Evolutionary conservation across 2,329 filamentous ascomycete species (phyloP).

Genomic region (Fusarium sp.): DNA sequence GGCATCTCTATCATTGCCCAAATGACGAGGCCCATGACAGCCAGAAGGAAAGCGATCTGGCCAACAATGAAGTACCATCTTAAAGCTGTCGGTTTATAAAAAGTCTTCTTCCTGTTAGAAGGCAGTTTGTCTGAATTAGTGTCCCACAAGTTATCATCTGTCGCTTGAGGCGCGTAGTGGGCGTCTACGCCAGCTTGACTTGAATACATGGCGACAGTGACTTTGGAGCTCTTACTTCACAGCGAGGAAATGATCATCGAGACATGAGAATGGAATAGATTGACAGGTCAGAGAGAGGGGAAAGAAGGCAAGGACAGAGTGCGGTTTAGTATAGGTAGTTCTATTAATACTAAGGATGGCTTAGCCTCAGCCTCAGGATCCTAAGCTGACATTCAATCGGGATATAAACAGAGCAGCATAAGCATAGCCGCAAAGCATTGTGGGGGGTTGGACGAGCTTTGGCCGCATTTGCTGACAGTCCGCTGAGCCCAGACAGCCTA

Average conservation of each 20-base stretch:
- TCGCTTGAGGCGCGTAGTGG: constrained; percentile 42
- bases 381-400: neutral
- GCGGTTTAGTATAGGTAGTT: neutral
- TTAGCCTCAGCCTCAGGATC: constrained; percentile 11
- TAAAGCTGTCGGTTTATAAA: constrained; percentile 43
- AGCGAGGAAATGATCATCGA: neutral
- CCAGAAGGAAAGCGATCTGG: constrained; percentile 33
- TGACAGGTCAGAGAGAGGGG: neutral
- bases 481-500: neutral
- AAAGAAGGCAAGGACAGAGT: neutral
- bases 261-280: neutral
- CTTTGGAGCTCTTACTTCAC: neutral
- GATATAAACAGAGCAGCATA: constrained; percentile 18
- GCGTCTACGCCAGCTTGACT: constrained; percentile 31
- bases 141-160: constrained; percentile 41
- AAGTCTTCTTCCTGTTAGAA: constrained; percentile 24
- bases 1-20: constrained; percentile 43
- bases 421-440: constrained; percentile 3
- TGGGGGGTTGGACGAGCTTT: neutral
- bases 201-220: constrained; percentile 35
- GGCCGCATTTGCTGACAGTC: constrained; percentile 2
- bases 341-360: neutral
- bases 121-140: constrained; percentile 24
- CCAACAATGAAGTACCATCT: constrained; percentile 42
- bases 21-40: constrained; percentile 38